Conservation (phyloP, 2,329 filamentous ascomycete species). For the Paraphaeosphaeria sporulosa region DNA sequence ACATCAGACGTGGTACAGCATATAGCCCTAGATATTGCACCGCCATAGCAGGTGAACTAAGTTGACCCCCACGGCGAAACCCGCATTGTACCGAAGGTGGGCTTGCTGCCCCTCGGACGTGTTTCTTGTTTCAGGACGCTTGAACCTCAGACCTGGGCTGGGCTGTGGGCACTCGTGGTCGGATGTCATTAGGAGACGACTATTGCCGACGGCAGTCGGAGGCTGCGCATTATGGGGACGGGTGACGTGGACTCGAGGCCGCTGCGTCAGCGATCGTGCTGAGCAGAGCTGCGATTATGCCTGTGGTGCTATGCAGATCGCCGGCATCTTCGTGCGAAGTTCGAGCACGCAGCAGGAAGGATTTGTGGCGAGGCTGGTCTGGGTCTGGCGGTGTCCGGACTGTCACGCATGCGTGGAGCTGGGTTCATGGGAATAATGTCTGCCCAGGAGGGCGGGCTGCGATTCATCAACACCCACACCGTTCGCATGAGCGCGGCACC, state of each 20-base stretch:
- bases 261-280: not conserved
- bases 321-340: not conserved
- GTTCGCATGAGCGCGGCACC: not conserved
- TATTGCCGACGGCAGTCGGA: not conserved
- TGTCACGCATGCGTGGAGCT: too few relatives aligned
- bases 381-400: too few relatives aligned
- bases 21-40: conserved; percentile 1
- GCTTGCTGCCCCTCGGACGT: conserved; percentile 4
- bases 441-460: not conserved
- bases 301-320: not conserved
- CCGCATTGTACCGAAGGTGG: conserved; percentile 7
- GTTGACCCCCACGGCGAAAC: conserved; percentile 1
- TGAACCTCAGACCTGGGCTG: not conserved
- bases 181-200: not conserved
- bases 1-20: not conserved
- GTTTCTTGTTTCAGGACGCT: conserved; percentile 7
- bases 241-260: not conserved
- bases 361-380: not conserved
- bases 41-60: not conserved
- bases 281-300: not conserved
- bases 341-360: not conserved
- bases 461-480: not conserved
- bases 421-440: not conserved
- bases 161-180: not conserved
- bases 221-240: not conserved